Conservation (phyloP, 495 filamentous ascomycete species). For the Trichoderma asperelloides region DNA sequence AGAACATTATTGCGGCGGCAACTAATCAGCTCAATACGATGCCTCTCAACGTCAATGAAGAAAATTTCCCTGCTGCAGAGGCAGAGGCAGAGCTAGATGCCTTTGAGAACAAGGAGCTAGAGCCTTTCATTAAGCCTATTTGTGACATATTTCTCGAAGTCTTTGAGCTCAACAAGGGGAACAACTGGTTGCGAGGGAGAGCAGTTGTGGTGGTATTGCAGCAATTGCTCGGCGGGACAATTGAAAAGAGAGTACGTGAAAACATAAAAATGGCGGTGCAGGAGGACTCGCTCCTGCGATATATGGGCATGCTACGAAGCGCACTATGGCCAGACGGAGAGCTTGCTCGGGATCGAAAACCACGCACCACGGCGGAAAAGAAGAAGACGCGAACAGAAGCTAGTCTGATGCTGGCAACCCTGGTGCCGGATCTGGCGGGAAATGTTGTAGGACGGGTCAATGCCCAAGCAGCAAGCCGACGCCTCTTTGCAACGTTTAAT, state of each 20-base stretch:
- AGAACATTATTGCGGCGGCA: conserved; percentile 85
- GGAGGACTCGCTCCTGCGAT: conserved; percentile 70
- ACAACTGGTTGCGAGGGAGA: conserved; percentile 88
- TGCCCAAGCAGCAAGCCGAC: conserved; percentile 71
- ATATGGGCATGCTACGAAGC: conserved; percentile 59
- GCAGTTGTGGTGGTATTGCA: conserved; percentile 92
- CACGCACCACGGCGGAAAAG: conserved; percentile 57
- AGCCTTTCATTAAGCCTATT: conserved; percentile 97
- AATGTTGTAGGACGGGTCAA: conserved; percentile 79
- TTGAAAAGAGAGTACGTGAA: conserved; percentile 89
- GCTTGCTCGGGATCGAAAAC: conserved; percentile 37
- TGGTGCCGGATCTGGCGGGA: conserved; percentile 73
- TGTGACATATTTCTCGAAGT: conserved; percentile 95
- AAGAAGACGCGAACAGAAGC: conserved; percentile 64
- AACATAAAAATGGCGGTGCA: conserved; percentile 57
- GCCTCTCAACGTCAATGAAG: conserved; percentile 34
- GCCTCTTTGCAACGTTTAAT: conserved; percentile 75
- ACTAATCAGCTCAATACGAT: conserved; percentile 61
- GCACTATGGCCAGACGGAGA: conserved; percentile 74
- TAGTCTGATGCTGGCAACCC: conserved; percentile 67
- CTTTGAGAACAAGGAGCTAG: conserved; percentile 79
- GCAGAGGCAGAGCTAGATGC: conserved; percentile 91
- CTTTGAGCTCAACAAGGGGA: conserved; percentile 88
- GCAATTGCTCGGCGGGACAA: conserved; percentile 76
- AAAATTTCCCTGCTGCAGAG: conserved; percentile 63